phyloP scores from a whole-genome alignment of 306 rosid species.

The Corylus americana region DNA sequence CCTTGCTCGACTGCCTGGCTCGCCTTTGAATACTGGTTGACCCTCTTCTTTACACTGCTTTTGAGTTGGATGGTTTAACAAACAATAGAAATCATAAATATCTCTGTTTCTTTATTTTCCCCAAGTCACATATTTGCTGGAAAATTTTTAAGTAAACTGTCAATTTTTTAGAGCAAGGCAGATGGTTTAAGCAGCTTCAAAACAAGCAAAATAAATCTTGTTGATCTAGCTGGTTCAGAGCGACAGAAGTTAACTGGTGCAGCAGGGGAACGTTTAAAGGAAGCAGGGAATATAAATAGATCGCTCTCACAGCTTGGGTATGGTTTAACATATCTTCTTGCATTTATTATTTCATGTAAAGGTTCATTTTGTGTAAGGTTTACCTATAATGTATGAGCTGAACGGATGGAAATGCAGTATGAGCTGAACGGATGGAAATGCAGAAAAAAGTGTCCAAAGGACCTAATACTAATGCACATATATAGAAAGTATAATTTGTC shows the following conservation, averaged over 20 bases:
- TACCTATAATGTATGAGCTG: not conserved
- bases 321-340: conserved; percentile 21
- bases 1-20: not conserved
- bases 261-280: conserved; percentile 98
- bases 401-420: too few relatives aligned
- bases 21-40: not conserved
- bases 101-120: conserved; percentile 19
- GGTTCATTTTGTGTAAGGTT: not conserved
- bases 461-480: too few relatives aligned
- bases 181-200: conserved; percentile 86
- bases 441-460: too few relatives aligned
- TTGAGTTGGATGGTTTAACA: conserved; percentile 1
- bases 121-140: conserved; percentile 17
- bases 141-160: conserved; percentile 24
- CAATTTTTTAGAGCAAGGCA: conserved; percentile 61
- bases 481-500: too few relatives aligned
- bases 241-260: conserved; percentile 90
- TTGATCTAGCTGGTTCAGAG: conserved; percentile 98
- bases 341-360: not conserved
- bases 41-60: not conserved
- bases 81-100: conserved; percentile 11
- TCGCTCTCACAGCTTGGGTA: conserved; percentile 99
- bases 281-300: conserved; percentile 97
- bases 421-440: too few relatives aligned
- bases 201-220: conserved; percentile 97